Evolutionary conservation across 495 filamentous ascomycete species (phyloP).

Genomic region (Penicillium canescens): DNA sequence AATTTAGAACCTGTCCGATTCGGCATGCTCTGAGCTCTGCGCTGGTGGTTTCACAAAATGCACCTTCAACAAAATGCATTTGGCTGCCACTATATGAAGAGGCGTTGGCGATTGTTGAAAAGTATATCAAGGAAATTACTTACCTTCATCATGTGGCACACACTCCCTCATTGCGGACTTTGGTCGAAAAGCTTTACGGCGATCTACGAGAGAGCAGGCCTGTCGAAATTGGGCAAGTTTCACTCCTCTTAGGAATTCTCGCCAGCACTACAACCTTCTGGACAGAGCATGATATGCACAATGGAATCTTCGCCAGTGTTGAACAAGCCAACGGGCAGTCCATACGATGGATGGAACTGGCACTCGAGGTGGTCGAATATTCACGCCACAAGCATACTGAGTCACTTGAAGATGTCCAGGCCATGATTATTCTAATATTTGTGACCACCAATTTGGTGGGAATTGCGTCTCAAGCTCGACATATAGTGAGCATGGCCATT

Average conservation of each 20-base stretch:
- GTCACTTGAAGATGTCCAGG: conserved; percentile 47
- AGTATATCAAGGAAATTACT: conserved; percentile 40
- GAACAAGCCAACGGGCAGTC: conserved; percentile 32
- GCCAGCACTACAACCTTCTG: conserved; percentile 45
- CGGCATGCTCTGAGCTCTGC: background rate
- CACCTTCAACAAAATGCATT: conserved; percentile 20
- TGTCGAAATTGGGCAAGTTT: conserved; percentile 30
- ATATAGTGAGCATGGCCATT: conserved; percentile 31
- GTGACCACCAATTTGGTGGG: conserved; percentile 42
- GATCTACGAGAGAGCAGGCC: conserved; percentile 17
- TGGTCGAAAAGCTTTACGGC: conserved; percentile 40
- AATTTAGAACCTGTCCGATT: conserved; percentile 19
- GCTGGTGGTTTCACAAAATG: background rate
- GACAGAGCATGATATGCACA: conserved; percentile 22
- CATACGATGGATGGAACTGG: conserved; percentile 34
- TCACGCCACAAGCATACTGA: conserved; percentile 22
- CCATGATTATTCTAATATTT: conserved; percentile 38
- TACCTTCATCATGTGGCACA: conserved; percentile 44
- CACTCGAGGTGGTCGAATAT: conserved; percentile 41
- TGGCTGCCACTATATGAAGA: conserved; percentile 44
- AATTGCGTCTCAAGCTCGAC: conserved; percentile 31
- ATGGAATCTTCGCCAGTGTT: conserved; percentile 27
- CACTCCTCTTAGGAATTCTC: conserved; percentile 46
- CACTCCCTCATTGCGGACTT: conserved; percentile 31
- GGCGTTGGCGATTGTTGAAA: conserved; percentile 37